Evolutionary conservation across 305 asterid genomes (phyloP), one percentile per base, ranked within the genome.

Genomic region (Striga hermonthica): DNA sequence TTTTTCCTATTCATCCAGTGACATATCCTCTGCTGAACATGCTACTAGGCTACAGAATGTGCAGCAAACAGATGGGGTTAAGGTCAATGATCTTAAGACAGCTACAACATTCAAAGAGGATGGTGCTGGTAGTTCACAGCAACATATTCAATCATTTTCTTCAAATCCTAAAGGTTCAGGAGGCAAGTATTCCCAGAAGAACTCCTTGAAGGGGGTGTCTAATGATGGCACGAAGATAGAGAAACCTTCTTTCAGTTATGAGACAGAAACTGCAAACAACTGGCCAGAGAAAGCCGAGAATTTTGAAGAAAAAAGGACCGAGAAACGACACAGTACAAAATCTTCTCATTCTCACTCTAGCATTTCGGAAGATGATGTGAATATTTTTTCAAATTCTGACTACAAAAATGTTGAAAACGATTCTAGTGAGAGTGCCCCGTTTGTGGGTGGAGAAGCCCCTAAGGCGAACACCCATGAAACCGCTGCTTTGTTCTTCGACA

Each of bases 401-500:
- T 74, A 74, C 61, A 78, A 34, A 56, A 79, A 58, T 31, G 73
- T 64, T 74, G 80, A 62, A 57, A 66, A 69, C 75, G 77, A 65
- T 70, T 72, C 66, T 41, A 74, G 48, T 59, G 75, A 73, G 49
- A 73, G 80, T 65, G 74, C 31, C 31, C 31, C 76, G 56, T 76
- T 56, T 60, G 60, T 37, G 72, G 70, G 66, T 68, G 74, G 60
- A 39, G 84, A 70, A 75, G 66, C 78, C 28, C 72, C 71, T 13
- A 60, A 70, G 73, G 67, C 70, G 59, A 68, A 80, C 75, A 70
- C 79, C 70, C 77, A 73, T 65, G 84, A 70, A 67, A 56, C 72
- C 62, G 82, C 70, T 72, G 77, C 78, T 80, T 82, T 65, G 75
- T 60, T 75, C 68, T 84, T 77, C 77, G 93, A 88, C 67, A 82